phyloP scores from a whole-genome alignment of 768 basidiomycete species.

The Mycena metata region DNA sequence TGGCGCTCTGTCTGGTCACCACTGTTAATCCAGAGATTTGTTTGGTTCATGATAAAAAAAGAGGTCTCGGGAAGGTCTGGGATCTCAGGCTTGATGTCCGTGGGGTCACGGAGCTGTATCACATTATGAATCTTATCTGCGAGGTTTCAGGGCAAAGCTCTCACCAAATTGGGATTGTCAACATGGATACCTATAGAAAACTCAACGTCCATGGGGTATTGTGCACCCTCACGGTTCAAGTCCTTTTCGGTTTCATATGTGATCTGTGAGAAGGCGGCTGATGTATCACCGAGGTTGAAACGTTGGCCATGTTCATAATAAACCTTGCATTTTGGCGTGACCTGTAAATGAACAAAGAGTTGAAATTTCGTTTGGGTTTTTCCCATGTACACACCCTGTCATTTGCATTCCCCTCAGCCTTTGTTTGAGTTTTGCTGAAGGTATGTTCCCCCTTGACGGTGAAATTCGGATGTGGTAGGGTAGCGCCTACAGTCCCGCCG shows the following conservation, averaged over 20 bases:
- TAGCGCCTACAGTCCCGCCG: neutral
- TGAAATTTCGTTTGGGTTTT: no score
- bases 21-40: no score
- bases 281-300: no score
- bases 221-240: neutral
- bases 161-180: neutral
- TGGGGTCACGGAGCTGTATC: no score
- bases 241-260: neutral
- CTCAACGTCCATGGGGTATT: conserved; percentile 4
- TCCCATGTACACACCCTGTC: conserved; percentile 7
- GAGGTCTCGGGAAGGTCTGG: no score
- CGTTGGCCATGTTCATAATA: neutral
- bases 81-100: no score
- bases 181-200: conserved; percentile 12
- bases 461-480: neutral
- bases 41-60: no score
- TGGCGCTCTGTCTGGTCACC: no score
- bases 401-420: neutral
- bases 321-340: conserved; percentile 5
- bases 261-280: no score
- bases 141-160: no score
- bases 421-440: neutral
- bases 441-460: neutral
- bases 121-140: no score
- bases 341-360: no score